Evolutionary conservation across 2,329 filamentous ascomycete species (phyloP), one percentile per base, ranked within the genome.

Genomic region (Aspergillus fumigatus): DNA sequence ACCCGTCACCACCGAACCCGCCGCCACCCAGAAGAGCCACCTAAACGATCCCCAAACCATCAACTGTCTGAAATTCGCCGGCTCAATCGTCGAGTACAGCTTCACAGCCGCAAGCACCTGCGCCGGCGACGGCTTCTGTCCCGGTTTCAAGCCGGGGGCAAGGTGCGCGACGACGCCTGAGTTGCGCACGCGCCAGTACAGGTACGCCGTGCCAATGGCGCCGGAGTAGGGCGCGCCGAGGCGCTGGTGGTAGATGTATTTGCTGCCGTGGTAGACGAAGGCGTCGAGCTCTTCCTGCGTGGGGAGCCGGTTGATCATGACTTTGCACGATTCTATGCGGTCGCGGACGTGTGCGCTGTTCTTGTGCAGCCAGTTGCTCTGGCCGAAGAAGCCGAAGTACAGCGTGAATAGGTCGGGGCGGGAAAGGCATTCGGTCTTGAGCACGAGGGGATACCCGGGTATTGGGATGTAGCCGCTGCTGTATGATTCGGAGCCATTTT

Each of bases 271-370:
- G n/a, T 59, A 55, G 21, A 68, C 63, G 38, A 72, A 62, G 21
- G 66, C 67, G 57, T 75, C 72, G 23, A 73, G 48, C 52, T 75
- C 73, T 8, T 67, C 64, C 54, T 75, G 73, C 2, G 69, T 72
- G 2, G 65, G 65, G 6, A 54, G 23, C 9, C 73, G 67, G 26
- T 66, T 62, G 1, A 68, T 55, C 4, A 67, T 9, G 19, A 65
- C 57, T 21, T 62, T 62, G 17, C 53, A 56, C 10, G 61, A 59
- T 17, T 68, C 65, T 1, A 70, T 52, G 7, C 66, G 64, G 1
- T 60, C 38, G 4, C 29, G 58, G 17, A 17, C 35, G 0, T 19
- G 11, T 14, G 48, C 54, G 1, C 61, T 51, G 25, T 38, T 56
- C 8, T 35, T 45, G 23, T 62, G 54, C 5, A 38, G 14, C 62